Conservation (phyloP, 768 basidiomycete genomes). For the Mycena capillaripes region DNA sequence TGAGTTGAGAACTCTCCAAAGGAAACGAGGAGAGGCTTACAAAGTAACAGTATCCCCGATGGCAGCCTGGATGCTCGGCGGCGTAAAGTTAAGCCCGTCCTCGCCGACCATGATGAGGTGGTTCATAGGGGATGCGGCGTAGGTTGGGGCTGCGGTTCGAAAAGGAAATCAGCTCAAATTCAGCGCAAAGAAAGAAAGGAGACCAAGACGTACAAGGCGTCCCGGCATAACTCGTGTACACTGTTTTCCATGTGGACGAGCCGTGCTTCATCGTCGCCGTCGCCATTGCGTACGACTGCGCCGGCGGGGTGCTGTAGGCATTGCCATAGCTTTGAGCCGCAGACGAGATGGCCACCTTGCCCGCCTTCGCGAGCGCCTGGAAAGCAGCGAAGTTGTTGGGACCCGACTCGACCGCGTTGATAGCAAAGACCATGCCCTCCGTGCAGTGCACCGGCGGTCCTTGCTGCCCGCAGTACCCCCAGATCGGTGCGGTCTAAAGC, state of each 20-base stretch:
- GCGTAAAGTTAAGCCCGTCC: conserved; percentile 32
- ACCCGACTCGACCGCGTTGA: conserved; percentile 50
- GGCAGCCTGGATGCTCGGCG: conserved; percentile 34
- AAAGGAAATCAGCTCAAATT: not conserved
- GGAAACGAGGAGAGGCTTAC: not conserved
- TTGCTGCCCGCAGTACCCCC: conserved; percentile 59
- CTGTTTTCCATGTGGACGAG: conserved; percentile 38
- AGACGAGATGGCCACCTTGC: not conserved
- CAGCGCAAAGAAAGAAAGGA: not conserved
- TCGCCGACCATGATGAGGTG: conserved; percentile 36
- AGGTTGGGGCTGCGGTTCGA: not conserved
- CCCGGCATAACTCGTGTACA: conserved; percentile 40
- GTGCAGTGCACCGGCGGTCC: conserved; percentile 52
- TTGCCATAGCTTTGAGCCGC: conserved; percentile 33
- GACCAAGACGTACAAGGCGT: conserved; percentile 31
- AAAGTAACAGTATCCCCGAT: conserved; percentile 40
- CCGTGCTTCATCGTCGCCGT: conserved; percentile 49
- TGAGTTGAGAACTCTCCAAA: not conserved
- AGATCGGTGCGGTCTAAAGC: conserved; percentile 44
- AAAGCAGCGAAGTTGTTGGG: conserved; percentile 57
- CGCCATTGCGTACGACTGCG: conserved; percentile 41
- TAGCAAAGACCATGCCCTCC: conserved; percentile 63
- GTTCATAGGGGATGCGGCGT: not conserved
- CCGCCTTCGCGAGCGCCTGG: conserved; percentile 21
- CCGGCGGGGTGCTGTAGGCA: conserved; percentile 37